Evolutionary conservation across 345 rosid species (phyloP).

Genomic region (Corymbia maculata): DNA sequence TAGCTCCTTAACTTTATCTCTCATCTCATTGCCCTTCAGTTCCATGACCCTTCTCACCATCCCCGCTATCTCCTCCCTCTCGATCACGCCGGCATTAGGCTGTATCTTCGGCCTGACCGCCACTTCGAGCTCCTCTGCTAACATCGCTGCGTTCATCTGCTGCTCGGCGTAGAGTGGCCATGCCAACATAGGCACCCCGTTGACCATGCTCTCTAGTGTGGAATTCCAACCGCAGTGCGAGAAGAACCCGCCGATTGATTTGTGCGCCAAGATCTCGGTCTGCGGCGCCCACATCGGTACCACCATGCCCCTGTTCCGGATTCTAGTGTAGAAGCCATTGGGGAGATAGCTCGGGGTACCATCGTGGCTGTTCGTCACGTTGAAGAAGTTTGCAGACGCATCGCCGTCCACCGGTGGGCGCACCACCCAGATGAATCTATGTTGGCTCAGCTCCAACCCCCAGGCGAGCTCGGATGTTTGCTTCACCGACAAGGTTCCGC

Average conservation of each 20-base stretch:
- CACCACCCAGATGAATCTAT: slow-evolving; percentile 7
- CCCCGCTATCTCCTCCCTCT: slow-evolving; percentile 32
- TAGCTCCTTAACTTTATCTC: slow-evolving; percentile 24
- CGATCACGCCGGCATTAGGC: slow-evolving; percentile 6
- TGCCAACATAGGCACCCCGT: slow-evolving; percentile 49
- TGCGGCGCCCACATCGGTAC: slow-evolving; percentile 59
- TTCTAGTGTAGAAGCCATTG: slow-evolving; percentile 38
- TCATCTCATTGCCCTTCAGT: slow-evolving; percentile 25
- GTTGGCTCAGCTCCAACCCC: slow-evolving; percentile 25
- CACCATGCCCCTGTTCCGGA: slow-evolving; percentile 21
- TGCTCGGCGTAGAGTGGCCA: slow-evolving; percentile 63
- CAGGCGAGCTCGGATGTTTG: slow-evolving; percentile 26
- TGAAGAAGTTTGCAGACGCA: slow-evolving; percentile 5
- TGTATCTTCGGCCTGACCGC: slow-evolving; percentile 19
- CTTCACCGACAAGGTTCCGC: slow-evolving; percentile 32
- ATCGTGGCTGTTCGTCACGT: background rate
- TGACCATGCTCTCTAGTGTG: slow-evolving; percentile 33
- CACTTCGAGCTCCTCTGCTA: slow-evolving; percentile 36
- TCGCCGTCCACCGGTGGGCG: background rate
- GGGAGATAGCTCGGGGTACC: slow-evolving; percentile 30
- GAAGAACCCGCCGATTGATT: slow-evolving; percentile 53
- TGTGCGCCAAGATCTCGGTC: slow-evolving; percentile 34
- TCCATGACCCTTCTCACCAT: slow-evolving; percentile 39
- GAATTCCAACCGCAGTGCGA: slow-evolving; percentile 85
- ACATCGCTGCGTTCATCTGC: slow-evolving; percentile 37